phyloP scores from a whole-genome alignment of 1,284 basidiomycete genomes.

The Stereum hirsutum region DNA sequence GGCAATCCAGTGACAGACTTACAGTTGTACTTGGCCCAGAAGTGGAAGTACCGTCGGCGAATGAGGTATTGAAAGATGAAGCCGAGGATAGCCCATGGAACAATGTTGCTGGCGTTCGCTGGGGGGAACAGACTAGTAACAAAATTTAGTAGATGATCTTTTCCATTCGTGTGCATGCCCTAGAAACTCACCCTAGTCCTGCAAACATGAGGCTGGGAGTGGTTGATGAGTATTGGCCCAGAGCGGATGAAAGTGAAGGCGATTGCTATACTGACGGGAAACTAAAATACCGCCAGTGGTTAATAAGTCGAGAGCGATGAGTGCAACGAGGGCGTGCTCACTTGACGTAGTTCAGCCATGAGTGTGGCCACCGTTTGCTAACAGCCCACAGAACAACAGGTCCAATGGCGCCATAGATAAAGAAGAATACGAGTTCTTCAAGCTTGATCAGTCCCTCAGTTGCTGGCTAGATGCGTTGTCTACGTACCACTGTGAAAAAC shows the following conservation, averaged over 20 bases:
- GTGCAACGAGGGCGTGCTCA: conserved; percentile 8
- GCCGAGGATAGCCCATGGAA: conserved; percentile 40
- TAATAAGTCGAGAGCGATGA: neutral
- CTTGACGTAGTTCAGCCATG: conserved; percentile 37
- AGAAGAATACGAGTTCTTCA: conserved; percentile 37
- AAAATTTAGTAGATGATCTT: too few relatives aligned
- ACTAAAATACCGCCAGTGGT: neutral
- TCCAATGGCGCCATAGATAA: conserved; percentile 43
- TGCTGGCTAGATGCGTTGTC: neutral
- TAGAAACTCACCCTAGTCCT: too few relatives aligned
- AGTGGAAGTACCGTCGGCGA: conserved; percentile 36
- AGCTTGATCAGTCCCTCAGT: neutral
- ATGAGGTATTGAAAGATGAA: conserved; percentile 49
- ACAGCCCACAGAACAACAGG: conserved; percentile 29
- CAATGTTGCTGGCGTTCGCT: conserved; percentile 34
- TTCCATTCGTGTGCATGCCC: too few relatives aligned
- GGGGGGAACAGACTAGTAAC: conserved; percentile 45
- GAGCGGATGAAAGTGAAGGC: neutral
- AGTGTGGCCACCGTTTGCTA: conserved; percentile 34
- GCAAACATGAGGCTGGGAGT: conserved; percentile 44
- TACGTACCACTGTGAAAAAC: neutral
- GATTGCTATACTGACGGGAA: conserved; percentile 5
- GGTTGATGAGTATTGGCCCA: neutral
- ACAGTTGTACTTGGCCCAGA: conserved; percentile 52
- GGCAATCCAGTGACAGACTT: neutral